Conservation (phyloP, 371 early-diverging fungal species). For the Blastocladiella emersonii region DNA sequence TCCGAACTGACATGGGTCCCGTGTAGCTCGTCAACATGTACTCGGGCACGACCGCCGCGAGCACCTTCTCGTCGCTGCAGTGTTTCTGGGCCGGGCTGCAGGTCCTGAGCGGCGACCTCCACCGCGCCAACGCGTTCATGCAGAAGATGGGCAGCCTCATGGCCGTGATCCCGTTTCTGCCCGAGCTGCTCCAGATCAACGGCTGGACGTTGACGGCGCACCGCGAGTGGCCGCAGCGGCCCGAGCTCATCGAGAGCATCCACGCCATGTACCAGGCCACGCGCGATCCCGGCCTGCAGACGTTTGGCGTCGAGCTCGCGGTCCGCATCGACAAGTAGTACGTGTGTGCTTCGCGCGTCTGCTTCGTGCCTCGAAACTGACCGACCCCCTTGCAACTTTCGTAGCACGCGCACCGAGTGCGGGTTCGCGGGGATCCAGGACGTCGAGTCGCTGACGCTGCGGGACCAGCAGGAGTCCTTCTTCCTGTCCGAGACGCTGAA, state of each 20-base stretch:
- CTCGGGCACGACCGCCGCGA: neutral
- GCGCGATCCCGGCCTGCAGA: neutral
- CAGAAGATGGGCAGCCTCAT: slow-evolving; percentile 71
- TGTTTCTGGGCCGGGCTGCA: slow-evolving; percentile 8
- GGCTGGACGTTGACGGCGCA: slow-evolving; percentile 20
- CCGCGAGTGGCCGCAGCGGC: slow-evolving; percentile 62
- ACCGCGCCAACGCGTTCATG: slow-evolving; percentile 50
- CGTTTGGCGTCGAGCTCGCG: neutral
- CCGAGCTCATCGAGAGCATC: slow-evolving; percentile 88
- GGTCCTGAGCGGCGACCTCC: slow-evolving; percentile 72
- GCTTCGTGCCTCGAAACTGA: neutral
- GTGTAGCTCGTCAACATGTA: neutral
- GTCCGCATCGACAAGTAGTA: neutral
- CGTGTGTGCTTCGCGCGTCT: neutral
- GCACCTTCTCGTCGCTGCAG: neutral
- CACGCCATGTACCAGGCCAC: slow-evolving; percentile 69
- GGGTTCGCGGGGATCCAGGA: neutral
- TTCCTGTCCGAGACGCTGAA: slow-evolving; percentile 90
- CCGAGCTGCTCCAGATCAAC: slow-evolving; percentile 29
- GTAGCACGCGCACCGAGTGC: neutral
- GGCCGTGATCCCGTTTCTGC: slow-evolving; percentile 58
- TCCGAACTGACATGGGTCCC: no score
- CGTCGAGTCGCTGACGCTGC: neutral
- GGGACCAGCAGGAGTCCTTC: slow-evolving; percentile 21
- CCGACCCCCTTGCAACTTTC: neutral